phyloP scores from a whole-genome alignment of 2,329 filamentous ascomycete genomes.

The Colletotrichum orbiculare region DNA sequence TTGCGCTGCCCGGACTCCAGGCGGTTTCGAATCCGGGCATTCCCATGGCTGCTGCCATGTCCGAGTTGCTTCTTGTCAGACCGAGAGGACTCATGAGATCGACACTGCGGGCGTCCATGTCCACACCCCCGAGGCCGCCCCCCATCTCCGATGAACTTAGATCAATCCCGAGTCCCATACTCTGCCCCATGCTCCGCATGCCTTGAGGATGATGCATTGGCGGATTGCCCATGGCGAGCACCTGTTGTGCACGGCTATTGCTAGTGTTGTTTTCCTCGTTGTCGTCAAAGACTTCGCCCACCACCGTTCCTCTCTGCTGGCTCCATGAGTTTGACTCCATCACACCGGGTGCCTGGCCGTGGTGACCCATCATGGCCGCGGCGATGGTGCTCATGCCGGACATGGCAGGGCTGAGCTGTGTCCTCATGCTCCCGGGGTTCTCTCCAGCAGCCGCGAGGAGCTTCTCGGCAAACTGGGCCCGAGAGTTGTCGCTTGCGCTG shows the following conservation, averaged over 20 bases:
- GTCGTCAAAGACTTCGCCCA: conserved; percentile 31
- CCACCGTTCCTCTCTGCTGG: conserved; percentile 21
- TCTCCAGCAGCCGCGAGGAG: conserved; percentile 54
- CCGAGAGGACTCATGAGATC: conserved; percentile 35
- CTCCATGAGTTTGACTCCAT: conserved; percentile 21
- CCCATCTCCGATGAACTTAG: conserved; percentile 14
- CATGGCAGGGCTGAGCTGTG: conserved; percentile 47
- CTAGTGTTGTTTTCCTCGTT: conserved; percentile 27
- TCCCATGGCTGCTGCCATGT: conserved; percentile 31
- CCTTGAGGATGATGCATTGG: conserved; percentile 15
- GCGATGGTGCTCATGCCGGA: conserved; percentile 12
- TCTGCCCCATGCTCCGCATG: conserved; percentile 24
- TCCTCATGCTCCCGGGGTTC: conserved; percentile 50
- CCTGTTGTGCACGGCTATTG: conserved; percentile 2
- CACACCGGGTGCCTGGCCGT: background rate
- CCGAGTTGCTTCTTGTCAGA: conserved; percentile 33
- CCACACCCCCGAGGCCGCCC: conserved; percentile 16
- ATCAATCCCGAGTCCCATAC: conserved; percentile 27
- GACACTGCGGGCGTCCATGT: conserved; percentile 29
- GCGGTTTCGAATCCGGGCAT: conserved; percentile 30
- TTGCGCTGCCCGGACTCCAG: conserved; percentile 34
- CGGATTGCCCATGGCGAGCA: conserved; percentile 16
- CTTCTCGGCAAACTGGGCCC: conserved; percentile 55
- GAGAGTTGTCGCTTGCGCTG: conserved; percentile 56
- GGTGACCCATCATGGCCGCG: conserved; percentile 24